Conservation (phyloP, 345 rosid genomes). For the Excoecaria cochinchinensis region DNA sequence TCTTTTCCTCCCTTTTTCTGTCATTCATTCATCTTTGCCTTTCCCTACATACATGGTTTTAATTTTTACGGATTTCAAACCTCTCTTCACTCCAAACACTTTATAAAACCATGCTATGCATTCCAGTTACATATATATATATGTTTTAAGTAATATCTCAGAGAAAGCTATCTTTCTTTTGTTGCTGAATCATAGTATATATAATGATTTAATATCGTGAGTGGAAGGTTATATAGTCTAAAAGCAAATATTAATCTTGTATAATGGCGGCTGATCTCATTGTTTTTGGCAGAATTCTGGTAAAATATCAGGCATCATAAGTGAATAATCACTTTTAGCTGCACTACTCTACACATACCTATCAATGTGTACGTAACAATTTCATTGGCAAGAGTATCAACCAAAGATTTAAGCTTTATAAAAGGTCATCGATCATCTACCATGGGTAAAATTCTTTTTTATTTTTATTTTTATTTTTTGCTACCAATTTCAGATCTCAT, state of each 20-base stretch:
- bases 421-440: no score
- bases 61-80: no score
- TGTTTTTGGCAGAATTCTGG: conserved; percentile 31
- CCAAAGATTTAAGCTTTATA: no score
- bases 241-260: conserved; percentile 19
- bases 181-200: conserved; percentile 5
- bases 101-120: no score
- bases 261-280: conserved; percentile 45
- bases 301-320: conserved; percentile 4
- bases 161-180: conserved; percentile 31
- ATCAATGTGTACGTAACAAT: neutral
- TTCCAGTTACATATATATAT: no score
- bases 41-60: no score
- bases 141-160: neutral
- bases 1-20: no score
- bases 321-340: neutral
- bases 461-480: no score
- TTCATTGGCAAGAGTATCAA: neutral
- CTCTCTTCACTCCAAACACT: no score
- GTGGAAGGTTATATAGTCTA: conserved; percentile 42
- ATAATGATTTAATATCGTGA: neutral
- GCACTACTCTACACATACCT: neutral
- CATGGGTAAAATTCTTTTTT: no score
- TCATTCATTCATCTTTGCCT: no score
- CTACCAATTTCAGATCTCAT: no score